A percentile compares a stretch with the other conserved stretches of the same genome.
Evolutionary conservation across 805 yeast genomes (phyloP).

Genomic region (Candida coquimbonensis): DNA sequence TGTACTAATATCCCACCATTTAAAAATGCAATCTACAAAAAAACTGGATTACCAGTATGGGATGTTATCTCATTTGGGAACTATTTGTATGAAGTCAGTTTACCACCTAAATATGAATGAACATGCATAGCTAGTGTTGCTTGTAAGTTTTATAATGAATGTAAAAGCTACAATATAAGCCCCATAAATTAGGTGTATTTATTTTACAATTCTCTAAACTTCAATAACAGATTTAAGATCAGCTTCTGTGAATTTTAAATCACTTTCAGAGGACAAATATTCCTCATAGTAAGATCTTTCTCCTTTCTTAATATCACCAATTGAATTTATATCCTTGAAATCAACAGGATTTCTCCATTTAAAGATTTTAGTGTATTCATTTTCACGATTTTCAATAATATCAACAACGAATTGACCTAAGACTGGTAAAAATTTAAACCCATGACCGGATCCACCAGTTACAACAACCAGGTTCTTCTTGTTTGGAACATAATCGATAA

Average conservation of each 20-base stretch:
- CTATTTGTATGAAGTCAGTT: too few species aligned
- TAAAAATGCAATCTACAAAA: too few species aligned
- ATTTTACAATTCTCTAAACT: too few species aligned
- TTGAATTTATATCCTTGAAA: conserved; percentile 22
- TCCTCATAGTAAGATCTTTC: conserved; percentile 28
- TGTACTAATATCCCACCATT: too few species aligned
- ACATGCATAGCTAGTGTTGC: too few species aligned
- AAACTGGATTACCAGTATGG: too few species aligned
- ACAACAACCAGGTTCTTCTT: conserved; percentile 25
- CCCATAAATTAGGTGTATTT: too few species aligned
- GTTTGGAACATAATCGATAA: conserved; percentile 1
- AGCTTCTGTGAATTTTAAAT: neutral
- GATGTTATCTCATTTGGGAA: too few species aligned
- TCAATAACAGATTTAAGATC: too few species aligned
- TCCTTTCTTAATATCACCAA: conserved; percentile 11
- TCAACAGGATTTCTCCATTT: conserved; percentile 27
- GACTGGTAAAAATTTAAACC: conserved; percentile 29
- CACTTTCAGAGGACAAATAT: conserved; percentile 5
- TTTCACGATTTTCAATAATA: conserved; percentile 26
- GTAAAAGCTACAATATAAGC: too few species aligned
- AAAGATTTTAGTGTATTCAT: conserved; percentile 25
- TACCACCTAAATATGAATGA: too few species aligned
- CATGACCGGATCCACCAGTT: conserved; percentile 31
- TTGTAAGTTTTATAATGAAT: too few species aligned
- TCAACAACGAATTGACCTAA: conserved; percentile 27